Evolutionary conservation across 495 filamentous ascomycete genomes (phyloP).

Genomic region (Aeminium ludgeri): DNA sequence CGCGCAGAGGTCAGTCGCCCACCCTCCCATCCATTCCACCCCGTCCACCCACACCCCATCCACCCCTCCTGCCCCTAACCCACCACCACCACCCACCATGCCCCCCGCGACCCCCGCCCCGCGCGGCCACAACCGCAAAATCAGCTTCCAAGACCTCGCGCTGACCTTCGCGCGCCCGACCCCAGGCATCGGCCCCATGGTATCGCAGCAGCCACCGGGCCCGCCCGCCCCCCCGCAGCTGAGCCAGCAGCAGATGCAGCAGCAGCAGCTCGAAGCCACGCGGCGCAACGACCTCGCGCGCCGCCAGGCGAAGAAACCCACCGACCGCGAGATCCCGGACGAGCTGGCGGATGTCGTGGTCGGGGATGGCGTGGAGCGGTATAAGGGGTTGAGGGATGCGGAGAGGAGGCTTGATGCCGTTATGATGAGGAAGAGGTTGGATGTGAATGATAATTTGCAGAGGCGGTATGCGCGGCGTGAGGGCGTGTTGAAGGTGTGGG

Average conservation of each 20-base stretch:
- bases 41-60: no score
- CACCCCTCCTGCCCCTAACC: no score
- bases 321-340: slow-evolving; percentile 85
- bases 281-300: slow-evolving; percentile 49
- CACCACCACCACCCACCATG: slow-evolving; percentile 4
- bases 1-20: no score
- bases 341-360: slow-evolving; percentile 64
- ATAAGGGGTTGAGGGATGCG: slow-evolving; percentile 64
- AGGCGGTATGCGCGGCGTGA: slow-evolving; percentile 46
- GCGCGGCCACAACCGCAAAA: slow-evolving; percentile 18
- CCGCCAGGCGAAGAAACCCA: slow-evolving; percentile 68
- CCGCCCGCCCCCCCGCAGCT: not conserved
- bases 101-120: not conserved
- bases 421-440: slow-evolving; percentile 86
- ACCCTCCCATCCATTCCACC: no score
- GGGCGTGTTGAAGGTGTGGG: slow-evolving; percentile 63
- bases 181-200: slow-evolving; percentile 23
- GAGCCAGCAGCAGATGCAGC: slow-evolving; percentile 28
- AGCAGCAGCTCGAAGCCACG: slow-evolving; percentile 37
- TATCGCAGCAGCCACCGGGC: not conserved
- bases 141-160: slow-evolving; percentile 25
- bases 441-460: slow-evolving; percentile 66
- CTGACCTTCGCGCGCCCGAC: slow-evolving; percentile 24
- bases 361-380: slow-evolving; percentile 66
- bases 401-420: slow-evolving; percentile 82